These are phyloP conservation scores for Spongiforma sp. DNA, from an alignment of 1,284 basidiomycete genomes.

Conservation along the genomic window DNA sequence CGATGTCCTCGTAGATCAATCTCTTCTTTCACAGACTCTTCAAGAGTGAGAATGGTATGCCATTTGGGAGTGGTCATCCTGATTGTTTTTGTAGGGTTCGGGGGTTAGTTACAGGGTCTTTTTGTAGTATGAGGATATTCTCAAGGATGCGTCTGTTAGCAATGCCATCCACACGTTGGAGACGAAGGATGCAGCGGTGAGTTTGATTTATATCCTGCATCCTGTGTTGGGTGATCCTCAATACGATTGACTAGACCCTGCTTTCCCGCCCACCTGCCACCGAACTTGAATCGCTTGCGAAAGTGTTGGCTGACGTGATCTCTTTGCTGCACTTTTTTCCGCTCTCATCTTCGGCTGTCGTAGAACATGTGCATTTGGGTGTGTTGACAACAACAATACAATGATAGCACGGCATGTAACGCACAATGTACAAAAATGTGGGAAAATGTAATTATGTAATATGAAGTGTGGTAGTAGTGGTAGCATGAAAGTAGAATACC, in stretches of 20 bases:
- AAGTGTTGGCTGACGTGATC: constrained; percentile 67
- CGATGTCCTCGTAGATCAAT: constrained; percentile 78
- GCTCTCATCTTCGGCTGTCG: constrained; percentile 70
- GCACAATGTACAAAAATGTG: no score
- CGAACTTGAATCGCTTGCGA: constrained; percentile 58
- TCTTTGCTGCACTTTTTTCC: constrained; percentile 80
- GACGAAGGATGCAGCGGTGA: constrained; percentile 57
- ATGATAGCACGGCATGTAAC: no score
- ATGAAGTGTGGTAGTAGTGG: no score
- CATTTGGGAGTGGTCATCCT: not conserved
- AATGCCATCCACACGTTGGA: constrained; percentile 65
- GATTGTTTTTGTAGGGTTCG: constrained; percentile 58
- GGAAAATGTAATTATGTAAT: no score
- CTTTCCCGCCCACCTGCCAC: constrained; percentile 68
- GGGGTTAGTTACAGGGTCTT: constrained; percentile 83
- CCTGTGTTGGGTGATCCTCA: not conserved
- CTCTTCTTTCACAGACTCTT: constrained; percentile 78
- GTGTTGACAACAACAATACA: no score
- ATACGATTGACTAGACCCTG: constrained; percentile 58
- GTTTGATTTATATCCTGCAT: constrained; percentile 28
- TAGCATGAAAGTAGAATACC: no score
- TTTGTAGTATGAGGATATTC: constrained; percentile 79
- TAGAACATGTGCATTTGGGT: constrained; percentile 73
- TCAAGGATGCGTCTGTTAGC: constrained; percentile 77
- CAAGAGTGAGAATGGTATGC: constrained; percentile 66